Percentiles rank a stretch among this genome's conserved stretches.
Conservation (phyloP, 345 rosid genomes). For the Dipteronia sinensis region DNA sequence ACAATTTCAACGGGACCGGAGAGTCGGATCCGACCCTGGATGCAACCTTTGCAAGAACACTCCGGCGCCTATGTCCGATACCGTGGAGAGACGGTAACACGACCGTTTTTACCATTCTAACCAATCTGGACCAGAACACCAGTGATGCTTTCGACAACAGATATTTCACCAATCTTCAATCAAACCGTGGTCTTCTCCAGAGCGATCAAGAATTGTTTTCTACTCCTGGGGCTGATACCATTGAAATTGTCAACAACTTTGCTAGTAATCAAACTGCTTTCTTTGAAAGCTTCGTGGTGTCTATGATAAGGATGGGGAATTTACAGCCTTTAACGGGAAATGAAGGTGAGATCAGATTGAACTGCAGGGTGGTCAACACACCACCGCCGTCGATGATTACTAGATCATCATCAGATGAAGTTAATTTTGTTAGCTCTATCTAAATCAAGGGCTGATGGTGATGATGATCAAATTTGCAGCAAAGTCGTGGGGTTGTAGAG, state of each 20-base stretch:
- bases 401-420: neutral
- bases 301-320: slow-evolving; percentile 75
- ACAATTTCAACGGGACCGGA: slow-evolving; percentile 45
- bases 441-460: too few relatives aligned
- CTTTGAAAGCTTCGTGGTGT: slow-evolving; percentile 51
- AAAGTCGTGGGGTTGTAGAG: too few relatives aligned
- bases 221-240: slow-evolving; percentile 45
- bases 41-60: slow-evolving; percentile 37
- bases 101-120: neutral
- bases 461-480: too few relatives aligned
- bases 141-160: slow-evolving; percentile 44
- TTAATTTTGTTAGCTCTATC: neutral
- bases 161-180: slow-evolving; percentile 54
- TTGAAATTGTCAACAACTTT: slow-evolving; percentile 41
- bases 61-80: slow-evolving; percentile 24
- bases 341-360: slow-evolving; percentile 56
- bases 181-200: slow-evolving; percentile 50
- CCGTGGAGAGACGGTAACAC: neutral
- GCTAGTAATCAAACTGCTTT: slow-evolving; percentile 49
- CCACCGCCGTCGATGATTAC: neutral
- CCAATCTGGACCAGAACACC: slow-evolving; percentile 55
- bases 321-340: slow-evolving; percentile 50
- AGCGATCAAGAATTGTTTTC: slow-evolving; percentile 65
- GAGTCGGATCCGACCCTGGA: slow-evolving; percentile 57
- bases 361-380: slow-evolving; percentile 50